These are phyloP conservation scores for Lentinus brumalis DNA, from an alignment of 768 basidiomycete genomes.

Conservation along the genomic window DNA sequence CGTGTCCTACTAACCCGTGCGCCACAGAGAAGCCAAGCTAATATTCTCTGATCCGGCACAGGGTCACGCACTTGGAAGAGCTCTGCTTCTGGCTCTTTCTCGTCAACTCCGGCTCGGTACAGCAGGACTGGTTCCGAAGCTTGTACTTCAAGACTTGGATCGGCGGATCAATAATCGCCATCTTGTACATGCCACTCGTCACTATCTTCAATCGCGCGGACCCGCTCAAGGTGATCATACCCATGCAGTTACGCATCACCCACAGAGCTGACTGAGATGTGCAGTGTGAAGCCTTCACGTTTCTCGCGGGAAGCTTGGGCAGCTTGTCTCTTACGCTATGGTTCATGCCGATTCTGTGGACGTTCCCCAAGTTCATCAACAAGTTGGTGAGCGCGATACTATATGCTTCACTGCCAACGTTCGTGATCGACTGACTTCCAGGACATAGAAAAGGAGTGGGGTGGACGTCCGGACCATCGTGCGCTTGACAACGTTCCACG, in stretches of 20 bases:
- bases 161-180: constrained; percentile 58
- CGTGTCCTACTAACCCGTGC: constrained; percentile 22
- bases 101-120: constrained; percentile 58
- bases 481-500: constrained; percentile 77
- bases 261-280: neutral
- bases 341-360: constrained; percentile 73
- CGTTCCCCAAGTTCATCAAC: constrained; percentile 65
- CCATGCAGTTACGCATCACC: neutral
- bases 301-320: constrained; percentile 69
- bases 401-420: no score
- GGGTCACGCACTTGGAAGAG: constrained; percentile 83
- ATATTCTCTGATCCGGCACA: constrained; percentile 27
- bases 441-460: constrained; percentile 55
- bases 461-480: constrained; percentile 69
- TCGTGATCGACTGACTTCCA: neutral
- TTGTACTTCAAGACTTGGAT: constrained; percentile 76
- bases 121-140: constrained; percentile 79
- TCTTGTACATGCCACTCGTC: constrained; percentile 70
- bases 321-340: constrained; percentile 71
- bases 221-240: constrained; percentile 50
- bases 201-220: constrained; percentile 64
- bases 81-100: constrained; percentile 89
- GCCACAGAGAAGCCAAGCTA: neutral
- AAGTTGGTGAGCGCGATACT: constrained; percentile 49
- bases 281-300: constrained; percentile 71